Conservation (phyloP, 768 basidiomycete genomes). For the Boletus subcaerulescens region DNA sequence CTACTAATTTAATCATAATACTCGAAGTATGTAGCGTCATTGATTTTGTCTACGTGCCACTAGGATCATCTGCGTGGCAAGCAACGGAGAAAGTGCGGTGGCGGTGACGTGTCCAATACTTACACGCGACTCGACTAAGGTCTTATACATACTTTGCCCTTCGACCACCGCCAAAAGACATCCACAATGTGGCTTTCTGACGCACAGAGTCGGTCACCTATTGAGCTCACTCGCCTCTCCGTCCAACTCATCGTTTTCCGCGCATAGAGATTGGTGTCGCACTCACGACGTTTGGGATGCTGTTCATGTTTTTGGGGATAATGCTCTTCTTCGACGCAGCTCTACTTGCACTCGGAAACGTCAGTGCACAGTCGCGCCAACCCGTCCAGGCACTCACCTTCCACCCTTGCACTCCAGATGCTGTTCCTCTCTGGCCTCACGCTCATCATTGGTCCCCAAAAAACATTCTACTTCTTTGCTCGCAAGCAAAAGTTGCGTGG, state of each 20-base stretch:
- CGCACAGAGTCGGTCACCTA: constrained; percentile 39
- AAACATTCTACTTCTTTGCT: constrained; percentile 98
- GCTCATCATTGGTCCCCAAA: constrained; percentile 94
- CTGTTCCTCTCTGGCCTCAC: constrained; percentile 93
- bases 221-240: background rate
- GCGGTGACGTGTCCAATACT: constrained; percentile 25
- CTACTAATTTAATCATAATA: constrained; percentile 4
- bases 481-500: constrained; percentile 93
- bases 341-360: constrained; percentile 95
- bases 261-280: constrained; percentile 90
- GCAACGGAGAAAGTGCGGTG: constrained; percentile 1
- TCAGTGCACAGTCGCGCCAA: constrained; percentile 36
- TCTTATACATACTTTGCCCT: background rate
- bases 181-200: constrained; percentile 51
- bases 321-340: constrained; percentile 97
- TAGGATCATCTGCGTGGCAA: too few relatives aligned
- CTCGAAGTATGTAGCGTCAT: background rate
- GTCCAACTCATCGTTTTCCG: background rate
- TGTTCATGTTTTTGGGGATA: constrained; percentile 96
- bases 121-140: constrained; percentile 2
- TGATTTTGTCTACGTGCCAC: background rate
- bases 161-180: constrained; percentile 2
- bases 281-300: constrained; percentile 88
- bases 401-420: constrained; percentile 50
- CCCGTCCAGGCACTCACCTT: background rate